A percentile compares a stretch with the other conserved stretches of the same genome.
Conservation (phyloP, 2,329 filamentous ascomycete genomes). For the Colletotrichum kahawae region DNA sequence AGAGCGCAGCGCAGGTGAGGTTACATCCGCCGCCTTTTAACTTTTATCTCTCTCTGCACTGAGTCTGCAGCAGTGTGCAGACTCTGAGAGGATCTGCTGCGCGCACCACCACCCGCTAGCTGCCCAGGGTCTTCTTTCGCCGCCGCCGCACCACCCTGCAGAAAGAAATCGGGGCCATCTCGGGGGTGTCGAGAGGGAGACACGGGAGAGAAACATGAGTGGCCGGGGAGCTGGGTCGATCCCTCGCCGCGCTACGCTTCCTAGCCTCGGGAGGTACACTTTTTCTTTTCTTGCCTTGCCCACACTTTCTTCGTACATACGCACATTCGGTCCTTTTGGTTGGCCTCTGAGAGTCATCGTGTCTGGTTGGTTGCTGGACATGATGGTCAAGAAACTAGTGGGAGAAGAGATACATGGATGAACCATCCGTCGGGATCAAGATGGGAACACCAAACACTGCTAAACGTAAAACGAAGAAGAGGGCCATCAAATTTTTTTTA, state of each 20-base stretch:
- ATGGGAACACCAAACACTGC: background rate
- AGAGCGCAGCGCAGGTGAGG: background rate
- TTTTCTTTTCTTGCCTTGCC: background rate
- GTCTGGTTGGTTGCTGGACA: background rate
- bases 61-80: background rate
- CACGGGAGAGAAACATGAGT: background rate
- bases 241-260: background rate
- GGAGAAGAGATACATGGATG: background rate
- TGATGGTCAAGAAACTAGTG: background rate
- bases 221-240: background rate
- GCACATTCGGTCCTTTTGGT: background rate
- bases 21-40: constrained; percentile 13
- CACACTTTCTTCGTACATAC: background rate
- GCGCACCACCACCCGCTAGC: background rate
- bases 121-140: background rate
- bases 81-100: background rate
- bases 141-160: background rate
- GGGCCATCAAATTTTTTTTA: constrained; percentile 1
- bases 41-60: background rate
- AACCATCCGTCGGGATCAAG: background rate
- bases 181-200: background rate
- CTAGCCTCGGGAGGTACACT: background rate
- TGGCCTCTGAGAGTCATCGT: background rate
- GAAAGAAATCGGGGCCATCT: constrained; percentile 11
- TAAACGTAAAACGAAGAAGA: background rate